Evolutionary conservation across 1,284 basidiomycete species (phyloP).

Genomic region (Trichosporon sp.): DNA sequence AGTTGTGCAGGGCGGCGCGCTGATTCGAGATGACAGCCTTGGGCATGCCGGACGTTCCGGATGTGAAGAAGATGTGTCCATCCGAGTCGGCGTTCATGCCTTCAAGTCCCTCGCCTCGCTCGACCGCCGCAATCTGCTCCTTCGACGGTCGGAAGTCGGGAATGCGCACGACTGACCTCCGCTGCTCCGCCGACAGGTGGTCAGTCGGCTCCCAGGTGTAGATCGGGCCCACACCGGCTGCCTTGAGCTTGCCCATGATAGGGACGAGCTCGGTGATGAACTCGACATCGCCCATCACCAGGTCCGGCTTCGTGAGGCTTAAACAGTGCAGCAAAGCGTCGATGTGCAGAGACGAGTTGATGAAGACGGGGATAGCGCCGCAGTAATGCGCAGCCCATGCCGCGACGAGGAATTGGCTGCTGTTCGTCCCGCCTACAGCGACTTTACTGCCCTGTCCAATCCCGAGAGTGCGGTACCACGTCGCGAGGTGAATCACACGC

Average conservation of each 20-base stretch:
- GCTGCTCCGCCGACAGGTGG: neutral
- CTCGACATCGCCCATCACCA: conserved; percentile 29
- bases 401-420: conserved; percentile 24
- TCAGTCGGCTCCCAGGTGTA: neutral
- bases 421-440: conserved; percentile 35
- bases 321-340: conserved; percentile 29
- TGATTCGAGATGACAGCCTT: conserved; percentile 57
- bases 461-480: conserved; percentile 28
- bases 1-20: conserved; percentile 7
- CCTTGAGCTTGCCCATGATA: neutral
- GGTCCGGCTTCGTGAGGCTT: conserved; percentile 15
- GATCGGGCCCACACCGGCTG: neutral
- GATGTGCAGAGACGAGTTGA: conserved; percentile 39
- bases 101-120: conserved; percentile 16
- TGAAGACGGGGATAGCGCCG: conserved; percentile 33
- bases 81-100: conserved; percentile 34
- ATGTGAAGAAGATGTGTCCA: conserved; percentile 42
- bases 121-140: neutral
- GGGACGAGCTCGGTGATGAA: conserved; percentile 19
- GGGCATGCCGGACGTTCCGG: conserved; percentile 56
- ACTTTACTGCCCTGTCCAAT: conserved; percentile 28
- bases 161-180: neutral
- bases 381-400: conserved; percentile 35
- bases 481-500: conserved; percentile 20
- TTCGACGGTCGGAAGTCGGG: neutral